Percentiles rank a stretch among this genome's conserved stretches.
Conservation (phyloP, 1,284 basidiomycete species). For the Flammula alnicola region DNA sequence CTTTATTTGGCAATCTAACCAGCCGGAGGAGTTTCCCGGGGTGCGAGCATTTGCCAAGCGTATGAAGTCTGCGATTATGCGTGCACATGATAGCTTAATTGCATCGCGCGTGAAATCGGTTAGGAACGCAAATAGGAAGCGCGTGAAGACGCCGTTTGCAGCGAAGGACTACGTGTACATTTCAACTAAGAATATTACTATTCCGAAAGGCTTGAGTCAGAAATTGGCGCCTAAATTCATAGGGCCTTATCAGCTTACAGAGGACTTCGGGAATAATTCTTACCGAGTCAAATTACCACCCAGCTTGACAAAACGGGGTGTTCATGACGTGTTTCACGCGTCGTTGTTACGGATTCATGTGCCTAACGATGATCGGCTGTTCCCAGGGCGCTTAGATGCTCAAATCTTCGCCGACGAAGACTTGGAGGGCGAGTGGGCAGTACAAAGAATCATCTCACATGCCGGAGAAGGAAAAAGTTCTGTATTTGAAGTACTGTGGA, state of each 20-base stretch:
- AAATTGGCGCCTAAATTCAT: constrained; percentile 21
- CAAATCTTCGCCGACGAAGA: no score
- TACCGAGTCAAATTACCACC: constrained; percentile 24
- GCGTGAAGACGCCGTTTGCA: constrained; percentile 8
- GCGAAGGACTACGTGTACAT: constrained; percentile 16
- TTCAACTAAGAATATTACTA: constrained; percentile 19
- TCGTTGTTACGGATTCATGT: no score
- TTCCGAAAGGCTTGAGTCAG: constrained; percentile 18
- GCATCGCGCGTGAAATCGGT: constrained; percentile 32
- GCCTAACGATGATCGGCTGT: no score
- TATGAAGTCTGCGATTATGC: constrained; percentile 30
- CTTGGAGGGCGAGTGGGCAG: no score
- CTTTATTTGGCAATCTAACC: constrained; percentile 31
- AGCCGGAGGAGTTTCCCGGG: constrained; percentile 29
- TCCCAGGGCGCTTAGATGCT: no score
- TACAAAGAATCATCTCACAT: no score
- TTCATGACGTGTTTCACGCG: no score
- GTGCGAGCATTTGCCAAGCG: constrained; percentile 29
- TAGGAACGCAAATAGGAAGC: constrained; percentile 31
- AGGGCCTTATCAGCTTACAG: constrained; percentile 9
- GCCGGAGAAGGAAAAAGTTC: no score
- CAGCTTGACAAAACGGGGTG: no score
- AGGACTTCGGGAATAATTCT: constrained; percentile 21
- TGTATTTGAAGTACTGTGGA: no score
- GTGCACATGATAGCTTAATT: constrained; percentile 37